Conservation (phyloP, 208 protist genomes). For the Acanthamoeba lenticulata region DNA sequence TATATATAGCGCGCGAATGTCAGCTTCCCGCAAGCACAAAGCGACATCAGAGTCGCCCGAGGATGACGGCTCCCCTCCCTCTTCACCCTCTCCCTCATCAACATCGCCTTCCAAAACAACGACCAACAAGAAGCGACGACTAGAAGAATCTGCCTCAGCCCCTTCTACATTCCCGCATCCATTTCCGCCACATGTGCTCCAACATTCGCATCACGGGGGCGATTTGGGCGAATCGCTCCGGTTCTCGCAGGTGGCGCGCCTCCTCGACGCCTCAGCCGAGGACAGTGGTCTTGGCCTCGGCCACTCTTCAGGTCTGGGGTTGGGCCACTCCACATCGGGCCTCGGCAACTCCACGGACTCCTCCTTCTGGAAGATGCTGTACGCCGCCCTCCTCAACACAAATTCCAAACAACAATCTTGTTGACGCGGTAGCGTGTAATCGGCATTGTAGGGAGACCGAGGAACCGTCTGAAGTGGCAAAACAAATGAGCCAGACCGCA, state of each 20-base stretch:
- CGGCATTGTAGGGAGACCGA: not conserved
- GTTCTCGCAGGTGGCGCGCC: constrained; percentile 32
- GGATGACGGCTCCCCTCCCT: not conserved
- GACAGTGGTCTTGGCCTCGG: not conserved
- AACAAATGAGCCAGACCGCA: constrained; percentile 31
- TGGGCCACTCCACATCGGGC: not conserved
- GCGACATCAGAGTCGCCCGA: not conserved
- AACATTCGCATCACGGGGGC: not conserved
- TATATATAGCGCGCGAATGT: too few species aligned
- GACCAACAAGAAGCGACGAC: not conserved
- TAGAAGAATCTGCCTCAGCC: not conserved
- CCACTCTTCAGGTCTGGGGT: not conserved
- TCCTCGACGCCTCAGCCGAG: constrained; percentile 27
- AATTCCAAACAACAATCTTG: not conserved
- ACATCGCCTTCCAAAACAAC: not conserved
- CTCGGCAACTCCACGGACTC: constrained; percentile 10
- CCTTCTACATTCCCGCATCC: not conserved
- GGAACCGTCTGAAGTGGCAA: not conserved
- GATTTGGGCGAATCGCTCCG: constrained; percentile 41
- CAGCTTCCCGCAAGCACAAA: constrained; percentile 6
- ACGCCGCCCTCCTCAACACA: not conserved
- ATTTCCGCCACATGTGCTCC: not conserved
- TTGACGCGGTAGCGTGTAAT: not conserved
- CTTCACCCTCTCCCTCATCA: not conserved
- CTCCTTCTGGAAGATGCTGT: constrained; percentile 60